Evolutionary conservation across 495 filamentous ascomycete genomes (phyloP), one percentile per base, ranked within the genome.

Genomic region (Aspergillus nidulans): DNA sequence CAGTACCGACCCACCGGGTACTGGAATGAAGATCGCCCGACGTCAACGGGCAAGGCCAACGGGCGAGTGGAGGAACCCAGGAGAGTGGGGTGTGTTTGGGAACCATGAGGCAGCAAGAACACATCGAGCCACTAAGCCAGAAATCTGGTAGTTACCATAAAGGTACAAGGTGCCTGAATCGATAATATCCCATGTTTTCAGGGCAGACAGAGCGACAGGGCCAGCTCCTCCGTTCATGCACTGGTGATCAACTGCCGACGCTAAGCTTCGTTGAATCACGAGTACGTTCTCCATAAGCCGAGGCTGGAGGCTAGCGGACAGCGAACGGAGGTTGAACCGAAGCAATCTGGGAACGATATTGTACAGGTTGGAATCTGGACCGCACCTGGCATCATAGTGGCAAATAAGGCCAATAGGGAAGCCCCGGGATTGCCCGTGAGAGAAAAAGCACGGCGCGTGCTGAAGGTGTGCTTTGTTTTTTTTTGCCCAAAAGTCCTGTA

Each of bases 1-100:
- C 42, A 53, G 41, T 24, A 26, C 34, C 42, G 56, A 63, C 60
- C 60, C 60, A 63, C 60, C n/a, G 45, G 38, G 49, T 19, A 30
- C 16, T 41, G 24, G 49, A 51, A 51, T 57, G 49, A 49, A 41
- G 60, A 59, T 63, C 60, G 50, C 36, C 53, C 39, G 23, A 32
- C 23, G 28, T 28, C 28, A 42, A 49, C 52, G 48, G 19, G 20
- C 18, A 21, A 34, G 23, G 28, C 19, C 28, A 42, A 49, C 52
- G 48, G 19, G 25, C 18, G 16, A 34, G 48, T 24, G 47, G 47
- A 49, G 42, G 47, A 48, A 10, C 43, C 18, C 21, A 16, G 49
- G 32, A 26, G 15, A 32, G 47, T 39, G 39, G 38, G 24, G 39
- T 53, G 24, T 47, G 15, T 12, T 30, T 39, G 36, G 36, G 15